Evolutionary conservation across 345 rosid species (phyloP), one percentile per base, ranked within the genome.

Genomic region (Ceriops tagal): DNA sequence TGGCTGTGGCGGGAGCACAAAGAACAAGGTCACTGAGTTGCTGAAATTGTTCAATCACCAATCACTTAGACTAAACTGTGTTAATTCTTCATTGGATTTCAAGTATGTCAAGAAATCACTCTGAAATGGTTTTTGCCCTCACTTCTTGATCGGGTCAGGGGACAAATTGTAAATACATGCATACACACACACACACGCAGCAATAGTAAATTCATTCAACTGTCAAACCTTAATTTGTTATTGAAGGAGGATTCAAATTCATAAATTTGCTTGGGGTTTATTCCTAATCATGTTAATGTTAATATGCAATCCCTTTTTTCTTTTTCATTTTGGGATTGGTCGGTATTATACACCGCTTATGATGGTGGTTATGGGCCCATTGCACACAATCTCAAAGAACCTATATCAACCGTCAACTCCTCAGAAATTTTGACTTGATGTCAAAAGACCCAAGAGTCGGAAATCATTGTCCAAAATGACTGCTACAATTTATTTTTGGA

Each of bases 1-100:
- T 57, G 72, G 75, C 3, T 81, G 81, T 62, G 67, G 47, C 15
- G 65, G 61, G 4, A 61, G 62, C 26, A 71, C 74, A 19, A 81
- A 71, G 64, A 65, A 65, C 43, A 74, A 74, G 74, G 81, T 66
- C 16, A 81, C 35, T 2, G 77, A 77, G 34, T 53, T 81, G 77
- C 21, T 81, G 62, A 81, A 81, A 62, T 63, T 74, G 74, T 61
- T 77, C 70, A 74, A 77, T 69, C 30, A 19, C 31, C 19, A 53
- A 62, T 71, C 72, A 65, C 71, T 30, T 37, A 78, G 59, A 60
- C 53, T 62, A 21, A 72, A 71, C 26, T 81, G 81, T 61, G 46
- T 68, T 61, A 75, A 67, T 69, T 75, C 82, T 39, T 74, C 81
- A 5, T 32, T 62, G 67, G 79, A 77, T 57, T 62, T 81, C 28